These are phyloP conservation scores for Macaranga tanarius DNA, from an alignment of 441 rosid species.

Conservation along the genomic window DNA sequence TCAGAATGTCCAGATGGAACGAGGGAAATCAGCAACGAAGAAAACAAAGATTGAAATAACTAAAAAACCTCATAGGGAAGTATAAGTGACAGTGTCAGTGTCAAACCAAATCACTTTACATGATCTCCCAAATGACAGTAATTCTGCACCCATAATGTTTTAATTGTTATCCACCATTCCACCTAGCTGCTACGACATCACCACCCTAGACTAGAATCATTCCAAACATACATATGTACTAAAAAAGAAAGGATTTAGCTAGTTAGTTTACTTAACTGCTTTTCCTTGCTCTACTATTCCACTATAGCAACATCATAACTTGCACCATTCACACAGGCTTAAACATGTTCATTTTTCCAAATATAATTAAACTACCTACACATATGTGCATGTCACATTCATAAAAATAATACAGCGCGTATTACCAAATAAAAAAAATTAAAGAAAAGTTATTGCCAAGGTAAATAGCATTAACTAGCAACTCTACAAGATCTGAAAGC, in stretches of 20 bases:
- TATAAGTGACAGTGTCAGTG: neutral
- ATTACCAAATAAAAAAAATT: neutral
- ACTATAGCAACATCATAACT: neutral
- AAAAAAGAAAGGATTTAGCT: neutral
- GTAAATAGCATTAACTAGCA: neutral
- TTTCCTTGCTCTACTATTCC: neutral
- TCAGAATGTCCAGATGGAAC: constrained; percentile 3
- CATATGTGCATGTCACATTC: neutral
- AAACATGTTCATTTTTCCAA: neutral
- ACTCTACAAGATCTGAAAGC: neutral
- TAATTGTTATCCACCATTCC: neutral
- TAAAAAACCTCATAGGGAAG: too few species aligned
- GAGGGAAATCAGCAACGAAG: neutral
- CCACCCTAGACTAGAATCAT: neutral
- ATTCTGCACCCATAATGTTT: neutral
- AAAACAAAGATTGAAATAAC: neutral
- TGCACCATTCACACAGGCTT: neutral
- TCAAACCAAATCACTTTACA: neutral
- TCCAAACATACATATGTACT: neutral
- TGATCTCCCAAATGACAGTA: constrained; percentile 1
- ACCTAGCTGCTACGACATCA: neutral
- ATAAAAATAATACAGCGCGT: neutral
- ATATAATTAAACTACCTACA: neutral
- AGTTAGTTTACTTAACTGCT: neutral
- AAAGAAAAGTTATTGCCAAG: neutral